A percentile compares a stretch with the other conserved stretches of the same genome.
These are phyloP conservation scores for Eimeria sp. DNA, from an alignment of 169 alveolate species.

Conservation along the genomic window DNA sequence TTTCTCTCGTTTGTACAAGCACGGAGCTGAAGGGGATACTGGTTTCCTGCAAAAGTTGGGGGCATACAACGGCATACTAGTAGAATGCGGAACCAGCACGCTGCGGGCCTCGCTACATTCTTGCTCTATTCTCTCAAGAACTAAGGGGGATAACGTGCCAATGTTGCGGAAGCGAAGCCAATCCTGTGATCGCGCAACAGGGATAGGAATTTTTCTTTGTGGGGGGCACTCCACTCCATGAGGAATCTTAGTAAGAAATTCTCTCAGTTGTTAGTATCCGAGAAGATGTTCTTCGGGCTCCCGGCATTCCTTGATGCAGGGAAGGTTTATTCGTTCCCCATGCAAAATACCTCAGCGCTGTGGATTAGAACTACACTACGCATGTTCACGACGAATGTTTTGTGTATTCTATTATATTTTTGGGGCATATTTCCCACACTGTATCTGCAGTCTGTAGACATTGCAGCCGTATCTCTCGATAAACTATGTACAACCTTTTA, in stretches of 20 bases:
- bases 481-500: no score
- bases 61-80: not conserved
- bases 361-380: no score
- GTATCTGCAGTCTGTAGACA: no score
- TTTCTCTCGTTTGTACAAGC: not conserved
- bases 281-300: not conserved
- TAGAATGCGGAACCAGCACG: not conserved
- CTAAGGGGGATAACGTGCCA: not conserved
- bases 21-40: no score
- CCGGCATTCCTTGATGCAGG: not conserved
- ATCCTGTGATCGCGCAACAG: not conserved
- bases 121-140: not conserved
- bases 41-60: no score
- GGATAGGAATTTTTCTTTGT: not conserved
- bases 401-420: no score
- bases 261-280: not conserved
- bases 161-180: not conserved
- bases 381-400: no score
- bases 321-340: not conserved
- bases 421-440: no score
- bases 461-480: no score
- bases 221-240: not conserved
- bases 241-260: not conserved
- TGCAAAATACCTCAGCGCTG: no score
- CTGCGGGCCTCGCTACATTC: not conserved